phyloP scores from a whole-genome alignment of 1,284 basidiomycete species.

The Porodaedalea pini region DNA sequence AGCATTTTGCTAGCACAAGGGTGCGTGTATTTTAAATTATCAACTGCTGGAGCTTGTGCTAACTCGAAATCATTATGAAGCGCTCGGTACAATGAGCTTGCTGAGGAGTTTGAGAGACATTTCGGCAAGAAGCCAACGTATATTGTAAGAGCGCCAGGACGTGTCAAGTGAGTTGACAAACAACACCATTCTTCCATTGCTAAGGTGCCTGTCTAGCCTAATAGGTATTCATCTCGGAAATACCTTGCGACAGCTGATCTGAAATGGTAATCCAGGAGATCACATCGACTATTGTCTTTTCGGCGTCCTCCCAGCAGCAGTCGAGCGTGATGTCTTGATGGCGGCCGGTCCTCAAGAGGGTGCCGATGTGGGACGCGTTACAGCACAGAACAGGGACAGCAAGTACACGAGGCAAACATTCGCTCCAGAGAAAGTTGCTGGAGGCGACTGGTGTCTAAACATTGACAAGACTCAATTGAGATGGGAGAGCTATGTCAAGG shows the following conservation, averaged over 20 bases:
- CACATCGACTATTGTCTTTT: constrained; percentile 86
- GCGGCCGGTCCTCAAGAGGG: constrained; percentile 60
- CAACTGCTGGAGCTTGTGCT: too few relatives aligned
- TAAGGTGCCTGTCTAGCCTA: constrained; percentile 28
- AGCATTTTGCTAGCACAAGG: constrained; percentile 57
- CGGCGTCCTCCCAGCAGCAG: constrained; percentile 78
- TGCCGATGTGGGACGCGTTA: constrained; percentile 45
- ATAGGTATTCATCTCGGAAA: constrained; percentile 30
- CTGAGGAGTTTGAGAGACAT: constrained; percentile 55
- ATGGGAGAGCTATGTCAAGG: constrained; percentile 88
- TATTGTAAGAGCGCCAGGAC: constrained; percentile 79
- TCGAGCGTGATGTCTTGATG: constrained; percentile 83
- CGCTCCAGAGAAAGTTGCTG: constrained; percentile 46
- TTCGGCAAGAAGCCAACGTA: constrained; percentile 68
- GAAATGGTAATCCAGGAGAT: constrained; percentile 66
- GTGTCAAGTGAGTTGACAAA: constrained; percentile 61
- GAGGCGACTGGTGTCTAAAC: constrained; percentile 64
- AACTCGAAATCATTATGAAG: constrained; percentile 28
- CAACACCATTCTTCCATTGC: constrained; percentile 26
- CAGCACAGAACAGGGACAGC: constrained; percentile 61
- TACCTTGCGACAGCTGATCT: constrained; percentile 5
- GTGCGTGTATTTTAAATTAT: constrained; percentile 36
- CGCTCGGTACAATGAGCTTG: constrained; percentile 62
- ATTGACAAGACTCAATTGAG: constrained; percentile 67
- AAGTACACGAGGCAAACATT: constrained; percentile 60